These are phyloP conservation scores for Tremellales sp. DNA, from an alignment of 1,284 basidiomycete genomes.

Conservation along the genomic window DNA sequence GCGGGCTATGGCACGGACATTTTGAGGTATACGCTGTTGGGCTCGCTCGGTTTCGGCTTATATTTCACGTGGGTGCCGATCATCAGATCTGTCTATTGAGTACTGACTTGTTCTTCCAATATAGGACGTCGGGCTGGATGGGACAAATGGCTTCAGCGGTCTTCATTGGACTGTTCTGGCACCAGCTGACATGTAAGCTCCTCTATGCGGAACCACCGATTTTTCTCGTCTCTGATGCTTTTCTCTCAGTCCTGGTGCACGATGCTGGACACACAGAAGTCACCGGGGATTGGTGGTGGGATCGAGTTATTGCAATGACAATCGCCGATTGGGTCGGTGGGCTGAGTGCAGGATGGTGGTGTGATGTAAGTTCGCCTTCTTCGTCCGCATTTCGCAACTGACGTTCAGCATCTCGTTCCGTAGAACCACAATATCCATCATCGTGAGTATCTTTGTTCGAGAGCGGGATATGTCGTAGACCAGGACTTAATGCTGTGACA, in stretches of 20 bases:
- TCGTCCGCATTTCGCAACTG: not conserved
- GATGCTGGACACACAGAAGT: slow-evolving; percentile 94
- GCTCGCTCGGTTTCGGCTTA: slow-evolving; percentile 30
- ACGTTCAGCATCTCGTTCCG: slow-evolving; percentile 13
- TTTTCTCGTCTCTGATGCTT: not conserved
- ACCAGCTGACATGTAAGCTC: slow-evolving; percentile 68
- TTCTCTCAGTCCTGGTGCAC: slow-evolving; percentile 64
- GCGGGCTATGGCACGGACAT: slow-evolving; percentile 89
- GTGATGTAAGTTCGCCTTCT: slow-evolving; percentile 63
- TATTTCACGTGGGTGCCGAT: slow-evolving; percentile 28
- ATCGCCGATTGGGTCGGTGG: slow-evolving; percentile 76
- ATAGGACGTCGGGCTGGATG: slow-evolving; percentile 30
- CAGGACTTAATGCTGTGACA: too few species aligned
- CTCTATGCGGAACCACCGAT: not conserved
- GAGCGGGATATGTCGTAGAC: too few species aligned
- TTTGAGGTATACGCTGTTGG: slow-evolving; percentile 68
- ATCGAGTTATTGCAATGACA: slow-evolving; percentile 76
- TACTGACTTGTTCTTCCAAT: slow-evolving; percentile 53
- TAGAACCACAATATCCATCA: slow-evolving; percentile 98
- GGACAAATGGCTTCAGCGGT: slow-evolving; percentile 64
- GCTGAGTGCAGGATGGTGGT: slow-evolving; percentile 96
- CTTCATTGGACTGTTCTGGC: slow-evolving; percentile 85
- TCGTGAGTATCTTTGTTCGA: slow-evolving; percentile 55
- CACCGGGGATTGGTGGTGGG: slow-evolving; percentile 78
- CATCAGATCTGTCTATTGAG: not conserved